A percentile compares a stretch with the other conserved stretches of the same genome.
phyloP scores from a whole-genome alignment of 768 basidiomycete species.

The Phaffia tasmanica region DNA sequence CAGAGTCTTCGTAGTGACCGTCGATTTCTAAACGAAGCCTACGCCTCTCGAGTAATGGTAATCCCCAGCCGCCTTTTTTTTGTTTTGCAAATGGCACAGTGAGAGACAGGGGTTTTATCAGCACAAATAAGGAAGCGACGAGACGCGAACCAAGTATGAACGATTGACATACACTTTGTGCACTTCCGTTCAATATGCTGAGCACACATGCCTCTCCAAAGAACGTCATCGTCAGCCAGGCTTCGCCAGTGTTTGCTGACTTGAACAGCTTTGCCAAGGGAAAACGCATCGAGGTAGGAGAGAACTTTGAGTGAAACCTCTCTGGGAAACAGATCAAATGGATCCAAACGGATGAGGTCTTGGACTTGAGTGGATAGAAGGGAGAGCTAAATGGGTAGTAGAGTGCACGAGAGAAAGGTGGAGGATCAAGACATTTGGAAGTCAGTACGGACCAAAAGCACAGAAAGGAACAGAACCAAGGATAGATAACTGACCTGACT shows the following conservation, averaged over 20 bases:
- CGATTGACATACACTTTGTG: slow-evolving; percentile 53
- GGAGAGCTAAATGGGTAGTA: slow-evolving; percentile 74
- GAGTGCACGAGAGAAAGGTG: slow-evolving; percentile 41
- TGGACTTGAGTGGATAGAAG: slow-evolving; percentile 84
- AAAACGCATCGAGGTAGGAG: slow-evolving; percentile 78
- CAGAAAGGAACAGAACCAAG: neutral
- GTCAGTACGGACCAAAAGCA: neutral
- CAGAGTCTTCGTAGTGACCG: slow-evolving; percentile 20
- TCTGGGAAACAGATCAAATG: slow-evolving; percentile 76
- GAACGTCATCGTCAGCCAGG: slow-evolving; percentile 85
- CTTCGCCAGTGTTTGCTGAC: slow-evolving; percentile 72
- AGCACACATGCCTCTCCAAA: slow-evolving; percentile 94
- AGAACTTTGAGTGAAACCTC: slow-evolving; percentile 81
- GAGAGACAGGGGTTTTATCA: neutral
- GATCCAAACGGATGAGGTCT: slow-evolving; percentile 90
- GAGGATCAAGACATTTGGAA: neutral
- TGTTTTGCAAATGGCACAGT: no score
- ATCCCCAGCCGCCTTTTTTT: slow-evolving; percentile 79
- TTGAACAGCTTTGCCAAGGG: slow-evolving; percentile 85
- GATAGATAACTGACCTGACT: slow-evolving; percentile 29
- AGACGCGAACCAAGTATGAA: neutral
- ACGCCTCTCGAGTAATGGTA: slow-evolving; percentile 64
- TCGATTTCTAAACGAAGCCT: slow-evolving; percentile 23
- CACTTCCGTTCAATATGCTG: slow-evolving; percentile 98
- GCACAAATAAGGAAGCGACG: neutral